Base-by-base conservation (phyloP, 2,329 filamentous ascomycete species). In the Metarhizium brunneum region DNA sequence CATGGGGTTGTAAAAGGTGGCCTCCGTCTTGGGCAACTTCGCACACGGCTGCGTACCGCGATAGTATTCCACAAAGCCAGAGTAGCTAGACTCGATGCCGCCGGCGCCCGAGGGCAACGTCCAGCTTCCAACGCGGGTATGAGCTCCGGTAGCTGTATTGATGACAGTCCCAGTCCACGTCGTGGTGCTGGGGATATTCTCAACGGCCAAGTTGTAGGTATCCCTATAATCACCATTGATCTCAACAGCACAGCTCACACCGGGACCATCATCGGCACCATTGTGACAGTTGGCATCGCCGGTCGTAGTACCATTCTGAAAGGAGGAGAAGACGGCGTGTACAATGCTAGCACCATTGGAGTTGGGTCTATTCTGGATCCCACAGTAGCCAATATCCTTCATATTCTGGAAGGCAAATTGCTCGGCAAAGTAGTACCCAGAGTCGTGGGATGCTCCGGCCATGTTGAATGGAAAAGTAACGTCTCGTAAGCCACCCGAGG, bases 201-300 rank as follows among this genome's bases (percentile, higher is more conserved):
- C 52, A 25, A 66, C 55, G 10, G 57, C 50, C 20, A 55, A 42
- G 55, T 63, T 57, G 36, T 58, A 64, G 7, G 56, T 63, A 45
- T 60, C 50, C 6, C 32, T 52, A 50, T 65, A 66, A 35, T 58
- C 53, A 3, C 55, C 56, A 0, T 45, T 29, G 6, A 64, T 50
- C 2, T 60, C 58, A 4, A 63, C 8, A 18, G 58, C 42, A 54
- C 63, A 62, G 54, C 65, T 62, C 8, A 64, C 56, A 10, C 62
- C 56, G 53, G 65, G 59, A 47, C 64, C 50, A 56, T 63, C 56
- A 53, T 70, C 61, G 56, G 68, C 61, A 35, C 65, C 55, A 51
- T 60, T 1, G 48, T 62, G 2, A 61, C 66, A 65, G 38, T 62
- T 62, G 0, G 54, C 14, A 32, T 64, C 53, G 6, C 10, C 20